These are phyloP conservation scores for Saccharum officinarum DNA, from an alignment of 176 grass and related monocot species.

Conservation along the genomic window DNA sequence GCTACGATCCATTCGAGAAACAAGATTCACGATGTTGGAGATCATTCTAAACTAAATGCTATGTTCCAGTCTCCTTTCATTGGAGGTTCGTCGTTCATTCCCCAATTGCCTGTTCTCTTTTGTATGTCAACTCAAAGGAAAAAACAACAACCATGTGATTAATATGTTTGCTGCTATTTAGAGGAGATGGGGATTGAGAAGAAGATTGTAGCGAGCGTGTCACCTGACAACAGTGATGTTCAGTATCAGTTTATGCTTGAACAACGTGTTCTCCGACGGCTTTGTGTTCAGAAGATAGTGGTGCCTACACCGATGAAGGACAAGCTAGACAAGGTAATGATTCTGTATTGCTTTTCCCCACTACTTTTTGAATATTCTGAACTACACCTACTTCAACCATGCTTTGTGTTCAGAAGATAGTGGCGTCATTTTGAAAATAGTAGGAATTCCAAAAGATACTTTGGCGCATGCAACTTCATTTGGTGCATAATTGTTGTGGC, in stretches of 20 bases:
- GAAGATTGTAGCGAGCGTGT: slow-evolving; percentile 42
- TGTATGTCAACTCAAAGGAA: not conserved
- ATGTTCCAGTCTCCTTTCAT: slow-evolving; percentile 40
- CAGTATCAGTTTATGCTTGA: slow-evolving; percentile 58
- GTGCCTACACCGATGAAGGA: slow-evolving; percentile 39
- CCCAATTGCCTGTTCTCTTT: not conserved
- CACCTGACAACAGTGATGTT: slow-evolving; percentile 46
- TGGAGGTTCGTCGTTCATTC: slow-evolving; percentile 42
- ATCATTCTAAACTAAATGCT: slow-evolving; percentile 28
- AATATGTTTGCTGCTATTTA: slow-evolving; percentile 37
- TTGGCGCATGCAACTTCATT: slow-evolving; percentile 1
- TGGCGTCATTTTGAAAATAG: not conserved
- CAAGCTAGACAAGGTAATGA: slow-evolving; percentile 43
- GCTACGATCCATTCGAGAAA: slow-evolving; percentile 16
- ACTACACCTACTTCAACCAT: not conserved
- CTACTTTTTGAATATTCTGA: not conserved
- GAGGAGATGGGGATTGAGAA: slow-evolving; percentile 43
- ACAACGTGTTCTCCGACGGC: slow-evolving; percentile 40
- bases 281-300: slow-evolving; percentile 55
- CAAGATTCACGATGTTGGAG: slow-evolving; percentile 26
- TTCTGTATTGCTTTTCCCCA: not conserved
- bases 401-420: no score
- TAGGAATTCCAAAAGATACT: not conserved
- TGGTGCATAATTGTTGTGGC: not conserved
- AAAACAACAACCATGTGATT: not conserved